Conservation (phyloP, 768 basidiomycete genomes). For the Suillus sp. region DNA sequence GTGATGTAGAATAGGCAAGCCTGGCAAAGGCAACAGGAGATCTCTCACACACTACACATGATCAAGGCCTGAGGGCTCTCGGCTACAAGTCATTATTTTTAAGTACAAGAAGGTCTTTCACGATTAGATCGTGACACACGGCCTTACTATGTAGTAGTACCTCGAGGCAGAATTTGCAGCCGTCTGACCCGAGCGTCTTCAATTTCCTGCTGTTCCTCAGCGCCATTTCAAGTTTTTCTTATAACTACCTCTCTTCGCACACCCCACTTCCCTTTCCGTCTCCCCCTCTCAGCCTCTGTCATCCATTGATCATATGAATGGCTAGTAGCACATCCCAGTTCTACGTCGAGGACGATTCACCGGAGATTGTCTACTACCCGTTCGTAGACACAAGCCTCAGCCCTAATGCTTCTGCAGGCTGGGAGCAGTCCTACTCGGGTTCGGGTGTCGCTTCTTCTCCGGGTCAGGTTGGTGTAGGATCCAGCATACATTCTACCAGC, state of each 20-base stretch:
- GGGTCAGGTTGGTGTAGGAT: constrained; percentile 54
- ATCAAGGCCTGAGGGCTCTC: neutral
- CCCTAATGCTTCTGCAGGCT: constrained; percentile 55
- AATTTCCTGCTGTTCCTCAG: constrained; percentile 11
- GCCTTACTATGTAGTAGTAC: constrained; percentile 11
- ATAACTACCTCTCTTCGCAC: constrained; percentile 15
- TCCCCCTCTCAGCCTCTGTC: constrained; percentile 36
- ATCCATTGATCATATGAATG: constrained; percentile 31
- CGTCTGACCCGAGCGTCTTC: constrained; percentile 24
- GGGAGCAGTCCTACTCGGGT: constrained; percentile 62
- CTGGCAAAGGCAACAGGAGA: too few relatives aligned
- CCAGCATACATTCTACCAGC: constrained; percentile 64
- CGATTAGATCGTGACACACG: neutral
- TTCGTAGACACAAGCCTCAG: constrained; percentile 55
- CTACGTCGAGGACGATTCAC: constrained; percentile 67
- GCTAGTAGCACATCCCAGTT: constrained; percentile 36
- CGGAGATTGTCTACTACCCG: constrained; percentile 61
- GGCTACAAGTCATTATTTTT: neutral
- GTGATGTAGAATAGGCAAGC: too few relatives aligned
- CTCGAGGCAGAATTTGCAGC: constrained; percentile 31
- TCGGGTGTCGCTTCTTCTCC: constrained; percentile 48
- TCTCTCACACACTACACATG: neutral
- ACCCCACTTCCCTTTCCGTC: constrained; percentile 10
- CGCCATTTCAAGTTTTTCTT: constrained; percentile 10
- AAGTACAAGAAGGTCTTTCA: neutral